A percentile compares a stretch with the other conserved stretches of the same genome.
phyloP scores from a whole-genome alignment of 768 basidiomycete species.

The Floccularia luteovirens region DNA sequence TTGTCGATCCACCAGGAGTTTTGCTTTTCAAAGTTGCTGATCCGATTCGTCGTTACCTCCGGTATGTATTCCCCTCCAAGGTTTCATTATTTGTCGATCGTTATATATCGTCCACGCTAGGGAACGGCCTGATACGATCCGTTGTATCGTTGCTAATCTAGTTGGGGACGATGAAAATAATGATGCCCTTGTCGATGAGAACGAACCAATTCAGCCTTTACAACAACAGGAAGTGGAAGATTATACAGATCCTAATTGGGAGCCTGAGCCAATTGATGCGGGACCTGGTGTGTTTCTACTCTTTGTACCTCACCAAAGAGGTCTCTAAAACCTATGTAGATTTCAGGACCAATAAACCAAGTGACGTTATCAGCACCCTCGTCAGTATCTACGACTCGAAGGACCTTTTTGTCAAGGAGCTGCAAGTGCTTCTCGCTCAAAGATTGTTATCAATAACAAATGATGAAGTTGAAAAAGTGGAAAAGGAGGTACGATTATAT shows the following conservation, averaged over 20 bases:
- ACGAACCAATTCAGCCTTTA: slow-evolving; percentile 70
- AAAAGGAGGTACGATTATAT: slow-evolving; percentile 42
- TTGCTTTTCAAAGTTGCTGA: slow-evolving; percentile 90
- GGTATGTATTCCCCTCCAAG: slow-evolving; percentile 33
- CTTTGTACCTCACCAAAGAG: slow-evolving; percentile 1
- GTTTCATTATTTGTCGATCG: not conserved
- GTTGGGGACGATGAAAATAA: slow-evolving; percentile 80
- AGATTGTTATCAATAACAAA: slow-evolving; percentile 75
- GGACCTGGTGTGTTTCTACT: slow-evolving; percentile 65
- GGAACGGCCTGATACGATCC: slow-evolving; percentile 87
- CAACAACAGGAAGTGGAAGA: slow-evolving; percentile 78
- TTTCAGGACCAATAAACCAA: slow-evolving; percentile 85
- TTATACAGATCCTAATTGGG: slow-evolving; percentile 88
- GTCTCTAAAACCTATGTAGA: slow-evolving; percentile 39
- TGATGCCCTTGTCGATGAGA: slow-evolving; percentile 80
- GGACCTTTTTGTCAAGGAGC: slow-evolving; percentile 92
- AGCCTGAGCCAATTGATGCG: slow-evolving; percentile 93
- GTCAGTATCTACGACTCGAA: slow-evolving; percentile 98
- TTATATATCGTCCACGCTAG: slow-evolving; percentile 23
- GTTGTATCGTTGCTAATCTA: slow-evolving; percentile 85
- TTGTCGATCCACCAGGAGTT: slow-evolving; percentile 90
- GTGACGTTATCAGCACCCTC: slow-evolving; percentile 92
- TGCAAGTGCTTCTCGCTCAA: slow-evolving; percentile 88
- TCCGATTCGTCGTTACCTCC: slow-evolving; percentile 83
- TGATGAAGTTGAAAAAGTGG: slow-evolving; percentile 74